Base-by-base conservation (phyloP, 2,329 filamentous ascomycete genomes). In the Fusarium sp. region DNA sequence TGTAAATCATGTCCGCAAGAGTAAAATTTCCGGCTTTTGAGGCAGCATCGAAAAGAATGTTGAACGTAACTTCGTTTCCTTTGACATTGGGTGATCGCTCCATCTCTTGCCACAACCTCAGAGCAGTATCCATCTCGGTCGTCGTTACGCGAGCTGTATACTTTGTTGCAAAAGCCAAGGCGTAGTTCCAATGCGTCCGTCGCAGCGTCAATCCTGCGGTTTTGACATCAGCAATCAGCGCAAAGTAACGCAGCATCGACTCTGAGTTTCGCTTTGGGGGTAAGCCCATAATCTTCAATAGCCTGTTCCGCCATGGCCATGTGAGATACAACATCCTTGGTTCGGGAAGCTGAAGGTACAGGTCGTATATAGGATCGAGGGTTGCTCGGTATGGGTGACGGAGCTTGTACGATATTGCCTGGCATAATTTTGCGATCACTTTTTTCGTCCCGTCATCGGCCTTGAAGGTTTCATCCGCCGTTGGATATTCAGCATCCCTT, bases 81-180 rank as follows among this genome's bases (percentile, higher is more conserved):
- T 84, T 84, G 20, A 94, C 81, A 3, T 89, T 88, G 5, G 91
- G 91, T 9, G 90, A 84, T 53, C 89, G 87, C 82, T 99, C 96
- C 95, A 98, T 98, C 77, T 96, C 91, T 73, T 90, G 91, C 95
- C 96, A 99, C 30, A 97, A 83, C 54, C 90, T 88, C 51, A 99
- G 85, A 0, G 94, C 91, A 10, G 90, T 88, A 35, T 83, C 82
- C 69, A 83, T 76, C 53, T 81, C 93, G 85, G 48, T 94, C 82
- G 80, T 95, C 88, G 45, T 87, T 78, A 50, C 88, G 85, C 51
- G 89, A 87, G 44, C 91, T 85, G 72, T 90, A 75, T 93, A 94
- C 64, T 92, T 91, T 42, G 92, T 92, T 15, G 93, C 93, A 78
- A 97, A 93, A 26, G 92, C 89, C 58, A 98, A 90, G 42, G 95